A percentile compares a stretch with the other conserved stretches of the same genome.
phyloP scores from a whole-genome alignment of 140 eudicot species.

The Oenanthe javanica region DNA sequence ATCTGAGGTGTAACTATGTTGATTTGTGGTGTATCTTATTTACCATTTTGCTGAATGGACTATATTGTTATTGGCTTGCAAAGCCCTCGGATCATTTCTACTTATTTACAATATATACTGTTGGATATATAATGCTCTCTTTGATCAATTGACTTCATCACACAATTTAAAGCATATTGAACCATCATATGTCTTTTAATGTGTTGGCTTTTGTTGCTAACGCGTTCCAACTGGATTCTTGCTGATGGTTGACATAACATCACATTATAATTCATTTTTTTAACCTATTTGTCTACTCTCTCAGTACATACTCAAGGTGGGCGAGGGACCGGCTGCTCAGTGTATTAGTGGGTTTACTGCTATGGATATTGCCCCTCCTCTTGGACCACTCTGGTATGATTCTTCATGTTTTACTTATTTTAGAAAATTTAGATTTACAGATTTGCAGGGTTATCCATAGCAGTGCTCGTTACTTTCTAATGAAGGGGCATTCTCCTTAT shows the following conservation, averaged over 20 bases:
- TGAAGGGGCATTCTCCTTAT: not conserved
- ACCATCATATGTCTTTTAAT: not conserved
- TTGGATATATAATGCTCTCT: not conserved
- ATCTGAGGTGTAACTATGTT: not conserved
- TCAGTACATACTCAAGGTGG: slow-evolving; percentile 67
- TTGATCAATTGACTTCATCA: not conserved
- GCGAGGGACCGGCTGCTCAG: slow-evolving; percentile 43
- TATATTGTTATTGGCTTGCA: not conserved
- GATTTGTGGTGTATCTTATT: not conserved
- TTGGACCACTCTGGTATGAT: slow-evolving; percentile 33
- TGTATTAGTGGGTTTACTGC: slow-evolving; percentile 37
- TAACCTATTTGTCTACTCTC: not conserved
- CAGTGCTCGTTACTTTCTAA: not conserved
- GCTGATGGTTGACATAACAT: not conserved
- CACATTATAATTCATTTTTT: not conserved
- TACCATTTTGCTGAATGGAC: not conserved
- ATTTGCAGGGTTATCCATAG: not conserved
- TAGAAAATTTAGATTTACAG: not conserved
- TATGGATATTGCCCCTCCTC: slow-evolving; percentile 34
- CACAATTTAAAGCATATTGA: not conserved
- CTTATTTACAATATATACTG: not conserved
- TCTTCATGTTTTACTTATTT: not conserved
- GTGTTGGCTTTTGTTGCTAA: not conserved
- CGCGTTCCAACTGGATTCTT: not conserved
- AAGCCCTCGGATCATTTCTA: not conserved